Evolutionary conservation across 441 rosid genomes (phyloP), one percentile per base, ranked within the genome.

Genomic region (Corymbia citriodora): DNA sequence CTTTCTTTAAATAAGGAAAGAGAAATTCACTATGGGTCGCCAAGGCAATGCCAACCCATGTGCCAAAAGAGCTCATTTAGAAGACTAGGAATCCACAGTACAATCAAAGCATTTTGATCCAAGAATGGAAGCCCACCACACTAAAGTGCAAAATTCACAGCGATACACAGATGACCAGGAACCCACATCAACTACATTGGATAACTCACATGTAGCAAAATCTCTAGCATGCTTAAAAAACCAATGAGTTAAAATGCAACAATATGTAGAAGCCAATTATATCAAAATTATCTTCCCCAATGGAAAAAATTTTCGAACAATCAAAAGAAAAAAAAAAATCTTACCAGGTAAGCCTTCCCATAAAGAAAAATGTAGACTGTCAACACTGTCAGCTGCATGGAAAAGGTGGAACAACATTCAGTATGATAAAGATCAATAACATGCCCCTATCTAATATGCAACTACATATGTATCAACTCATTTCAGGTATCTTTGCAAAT

Each of bases 341-440:
- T 95, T 95, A 98, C 99, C 99, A 98, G 92, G 93, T 98, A 98
- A 92, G 95, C 91, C 93, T 96, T 98, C 92, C 99, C 99, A 89
- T 98, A 97, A 29, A 98, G 98, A 94, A 98, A 97, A 61, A 93
- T 9, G 91, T 97, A 98, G 88, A 98, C 96, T 15, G 99, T 98
- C 93, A 95, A 96, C 95, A 98, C 99, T 5, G 99, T 96, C 91
- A 98, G 93, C 99, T 98, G 98, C 98, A 95, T 90, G 92, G 92
- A 86, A n/a, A 91, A 88, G 89, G 79, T 85, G 83, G 83, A 85
- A 87, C 49, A 85, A 87, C 92, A 63, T 57, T 81, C 91, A 79
- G 29, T 25, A 31, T 21, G 36, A 82, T 40, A 83, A 45, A 49
- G 29, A 88, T 68, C 1, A 45, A 50, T 29, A 31, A 50, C 0